Evolutionary conservation across 768 basidiomycete species (phyloP), one percentile per base, ranked within the genome.

Genomic region (Sarcomyxa edulis): DNA sequence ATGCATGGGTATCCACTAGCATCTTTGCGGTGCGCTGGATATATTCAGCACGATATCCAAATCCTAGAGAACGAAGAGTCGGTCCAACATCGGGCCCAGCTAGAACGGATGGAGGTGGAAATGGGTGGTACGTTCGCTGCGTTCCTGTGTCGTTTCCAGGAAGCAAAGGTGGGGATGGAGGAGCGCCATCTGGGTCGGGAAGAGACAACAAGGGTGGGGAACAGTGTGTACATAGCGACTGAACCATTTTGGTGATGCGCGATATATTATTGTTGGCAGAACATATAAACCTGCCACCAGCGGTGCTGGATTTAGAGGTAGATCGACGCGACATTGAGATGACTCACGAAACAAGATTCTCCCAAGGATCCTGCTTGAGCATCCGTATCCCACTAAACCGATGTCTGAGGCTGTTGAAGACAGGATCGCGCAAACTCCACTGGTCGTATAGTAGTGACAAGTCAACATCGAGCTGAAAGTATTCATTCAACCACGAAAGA

Each of bases 211-310:
- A 65, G 16, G 77, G 64, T 9, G 78, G 68, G 1, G 92, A 92
- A 53, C 81, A 96, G 15, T 84, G 69, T 12, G 61, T 71, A 56
- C 88, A 90, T 10, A 98, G 74, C 14, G 76, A 72, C 44, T 89
- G 84, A 20, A 98, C 81, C 85, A 98, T 93, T 41, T 85, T 87
- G 11, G 90, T 86, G 50, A 99, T 99, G 5, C 96, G 86, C 5
- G 78, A 63, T 35, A 99, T 98, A 50, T 98, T 93, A 58, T 98
- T 98, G 53, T 97, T 97, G 2, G 91, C 89, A 2, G 93, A 96
- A 55, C 95, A 98, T 47, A 99, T 96, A 65, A 98, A 99, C 7
- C 94, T 95, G 33, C 10, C 16, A 2, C 3, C 2, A 14, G 25
- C 12, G 16, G 20, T 18, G 12, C n/a, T 32, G 8, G 19, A n/a